Evolutionary conservation across 768 basidiomycete genomes (phyloP).

Genomic region (Russula emetica): DNA sequence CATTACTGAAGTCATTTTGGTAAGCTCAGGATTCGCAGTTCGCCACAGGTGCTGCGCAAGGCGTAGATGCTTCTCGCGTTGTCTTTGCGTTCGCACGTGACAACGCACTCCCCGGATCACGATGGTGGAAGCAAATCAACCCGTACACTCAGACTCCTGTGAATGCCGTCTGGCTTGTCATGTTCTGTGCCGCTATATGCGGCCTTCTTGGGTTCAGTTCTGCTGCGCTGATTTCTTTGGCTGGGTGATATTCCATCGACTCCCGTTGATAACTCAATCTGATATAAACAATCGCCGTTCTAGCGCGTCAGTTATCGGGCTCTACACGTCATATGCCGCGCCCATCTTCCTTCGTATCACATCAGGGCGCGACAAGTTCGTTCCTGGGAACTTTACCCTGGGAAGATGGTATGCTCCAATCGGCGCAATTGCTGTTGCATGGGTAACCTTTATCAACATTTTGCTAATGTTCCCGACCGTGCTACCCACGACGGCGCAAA

Average conservation of each 20-base stretch:
- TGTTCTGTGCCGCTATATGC: conserved; percentile 50
- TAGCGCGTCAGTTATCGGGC: conserved; percentile 66
- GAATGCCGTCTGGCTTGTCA: conserved; percentile 73
- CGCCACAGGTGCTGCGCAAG: conserved; percentile 70
- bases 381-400: conserved; percentile 57
- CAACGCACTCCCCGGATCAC: conserved; percentile 68
- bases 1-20: conserved; percentile 29
- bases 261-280: neutral
- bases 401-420: conserved; percentile 58
- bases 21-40: conserved; percentile 39
- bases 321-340: conserved; percentile 62
- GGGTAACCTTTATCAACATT: conserved; percentile 60
- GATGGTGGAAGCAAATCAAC: conserved; percentile 64
- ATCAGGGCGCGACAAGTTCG: conserved; percentile 54
- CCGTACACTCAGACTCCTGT: conserved; percentile 60
- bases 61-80: conserved; percentile 70
- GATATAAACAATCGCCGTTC: neutral
- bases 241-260: conserved; percentile 45
- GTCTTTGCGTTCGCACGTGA: conserved; percentile 73
- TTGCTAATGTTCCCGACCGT: conserved; percentile 47
- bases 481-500: conserved; percentile 3
- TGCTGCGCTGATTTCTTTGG: conserved; percentile 60
- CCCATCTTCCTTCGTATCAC: conserved; percentile 72
- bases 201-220: conserved; percentile 63
- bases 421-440: conserved; percentile 57